Conservation (phyloP, 108 stramenopile species). For the Chaetoceros tenuissimus region DNA sequence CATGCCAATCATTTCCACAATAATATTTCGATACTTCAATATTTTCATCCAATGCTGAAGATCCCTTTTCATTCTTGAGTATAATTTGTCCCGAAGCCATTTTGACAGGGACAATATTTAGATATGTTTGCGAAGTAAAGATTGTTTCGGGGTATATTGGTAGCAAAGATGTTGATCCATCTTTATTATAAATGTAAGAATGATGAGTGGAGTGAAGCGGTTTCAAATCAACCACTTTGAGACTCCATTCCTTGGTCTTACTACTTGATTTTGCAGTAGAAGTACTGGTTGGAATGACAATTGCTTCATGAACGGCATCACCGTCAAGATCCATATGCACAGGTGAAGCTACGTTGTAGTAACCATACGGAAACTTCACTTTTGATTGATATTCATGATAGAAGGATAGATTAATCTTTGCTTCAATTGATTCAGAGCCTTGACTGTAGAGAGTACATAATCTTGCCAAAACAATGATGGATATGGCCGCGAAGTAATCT, state of each 20-base stretch:
- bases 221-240: slow-evolving; percentile 62
- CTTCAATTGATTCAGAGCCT: slow-evolving; percentile 31
- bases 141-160: slow-evolving; percentile 58
- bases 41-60: slow-evolving; percentile 18
- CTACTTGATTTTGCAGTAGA: neutral
- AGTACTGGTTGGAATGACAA: slow-evolving; percentile 32
- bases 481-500: slow-evolving; percentile 31
- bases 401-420: slow-evolving; percentile 52
- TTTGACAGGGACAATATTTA: slow-evolving; percentile 19
- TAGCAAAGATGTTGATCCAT: slow-evolving; percentile 19
- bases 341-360: slow-evolving; percentile 22
- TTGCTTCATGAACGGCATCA: slow-evolving; percentile 65
- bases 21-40: slow-evolving; percentile 46
- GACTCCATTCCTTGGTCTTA: slow-evolving; percentile 26
- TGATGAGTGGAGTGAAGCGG: slow-evolving; percentile 30
- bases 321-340: slow-evolving; percentile 71
- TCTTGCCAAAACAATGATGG: slow-evolving; percentile 20
- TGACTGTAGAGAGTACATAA: slow-evolving; percentile 29
- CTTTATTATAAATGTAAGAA: slow-evolving; percentile 4
- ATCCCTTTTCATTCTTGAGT: slow-evolving; percentile 17
- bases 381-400: slow-evolving; percentile 34
- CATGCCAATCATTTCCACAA: slow-evolving; percentile 82
- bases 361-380: neutral
- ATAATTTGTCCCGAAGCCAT: slow-evolving; percentile 35
- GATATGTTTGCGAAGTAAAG: slow-evolving; percentile 27